These are phyloP conservation scores for Picochlorum sp. DNA, from an alignment of 139 green algal genomes.

Conservation along the genomic window DNA sequence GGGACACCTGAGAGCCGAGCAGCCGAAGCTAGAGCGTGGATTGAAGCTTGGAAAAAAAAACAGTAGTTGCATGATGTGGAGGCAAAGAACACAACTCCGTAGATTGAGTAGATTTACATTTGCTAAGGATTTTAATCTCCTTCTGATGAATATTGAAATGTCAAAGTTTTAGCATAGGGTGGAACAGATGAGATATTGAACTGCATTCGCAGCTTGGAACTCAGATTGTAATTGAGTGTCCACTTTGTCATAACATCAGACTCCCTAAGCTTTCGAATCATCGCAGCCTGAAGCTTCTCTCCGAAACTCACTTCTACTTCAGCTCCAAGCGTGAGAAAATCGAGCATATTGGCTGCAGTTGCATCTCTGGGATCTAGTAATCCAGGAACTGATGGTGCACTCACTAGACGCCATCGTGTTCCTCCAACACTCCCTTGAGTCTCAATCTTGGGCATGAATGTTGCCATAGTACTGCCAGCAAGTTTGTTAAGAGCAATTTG, in stretches of 20 bases:
- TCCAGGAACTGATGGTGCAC: constrained; percentile 67
- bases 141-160: constrained; percentile 72
- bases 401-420: constrained; percentile 79
- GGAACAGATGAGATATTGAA: constrained; percentile 54
- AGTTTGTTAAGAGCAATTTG: constrained; percentile 82
- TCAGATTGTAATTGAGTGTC: constrained; percentile 75
- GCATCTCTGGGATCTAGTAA: constrained; percentile 38
- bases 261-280: constrained; percentile 70
- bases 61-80: too few relatives aligned
- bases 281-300: constrained; percentile 41
- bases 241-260: constrained; percentile 65
- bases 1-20: neutral
- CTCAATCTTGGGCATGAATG: constrained; percentile 90
- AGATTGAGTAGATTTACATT: too few relatives aligned
- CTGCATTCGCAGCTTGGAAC: constrained; percentile 62
- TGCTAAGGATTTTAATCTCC: neutral
- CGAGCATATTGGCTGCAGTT: constrained; percentile 28
- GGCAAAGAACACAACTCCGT: too few relatives aligned
- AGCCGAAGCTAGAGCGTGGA: neutral
- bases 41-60: constrained; percentile 9
- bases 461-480: constrained; percentile 70
- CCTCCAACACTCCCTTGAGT: constrained; percentile 57
- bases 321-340: constrained; percentile 57
- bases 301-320: constrained; percentile 88
- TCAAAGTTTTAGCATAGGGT: constrained; percentile 51